Evolutionary conservation across 768 basidiomycete genomes (phyloP).

Genomic region (Lanmaoa pseudosensibilis): DNA sequence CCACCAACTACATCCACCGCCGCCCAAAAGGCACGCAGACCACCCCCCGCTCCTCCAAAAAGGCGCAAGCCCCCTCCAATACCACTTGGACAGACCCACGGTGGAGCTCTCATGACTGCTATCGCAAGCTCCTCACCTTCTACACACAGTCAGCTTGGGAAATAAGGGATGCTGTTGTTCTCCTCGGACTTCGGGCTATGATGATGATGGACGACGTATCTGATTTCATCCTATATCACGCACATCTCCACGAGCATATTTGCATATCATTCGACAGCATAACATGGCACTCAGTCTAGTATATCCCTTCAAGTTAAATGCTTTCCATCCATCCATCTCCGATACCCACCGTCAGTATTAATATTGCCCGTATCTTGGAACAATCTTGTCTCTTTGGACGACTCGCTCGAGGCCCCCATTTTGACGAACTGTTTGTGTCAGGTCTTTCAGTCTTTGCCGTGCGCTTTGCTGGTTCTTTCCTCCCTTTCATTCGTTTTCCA

Average conservation of each 20-base stretch:
- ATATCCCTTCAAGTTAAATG: conserved; percentile 15
- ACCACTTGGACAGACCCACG: conserved; percentile 49
- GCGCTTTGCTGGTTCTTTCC: background rate
- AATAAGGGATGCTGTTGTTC: conserved; percentile 7
- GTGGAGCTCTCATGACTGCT: conserved; percentile 59
- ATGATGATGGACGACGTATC: conserved; percentile 6
- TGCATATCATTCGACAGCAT: conserved; percentile 27
- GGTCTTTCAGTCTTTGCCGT: background rate
- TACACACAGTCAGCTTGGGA: conserved; percentile 17
- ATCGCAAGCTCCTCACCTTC: conserved; percentile 46
- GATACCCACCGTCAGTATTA: conserved; percentile 5
- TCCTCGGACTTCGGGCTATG: conserved; percentile 1
- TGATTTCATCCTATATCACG: conserved; percentile 8
- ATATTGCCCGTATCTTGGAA: background rate
- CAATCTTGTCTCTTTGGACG: background rate
- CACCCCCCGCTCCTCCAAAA: conserved; percentile 68
- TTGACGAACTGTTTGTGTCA: background rate
- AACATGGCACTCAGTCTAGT: conserved; percentile 14
- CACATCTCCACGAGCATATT: conserved; percentile 18
- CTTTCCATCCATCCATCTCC: conserved; percentile 5
- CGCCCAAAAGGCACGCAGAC: conserved; percentile 40
- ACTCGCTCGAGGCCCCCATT: background rate
- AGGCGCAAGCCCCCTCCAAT: conserved; percentile 73
- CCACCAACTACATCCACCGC: conserved; percentile 16
- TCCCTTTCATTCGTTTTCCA: background rate